phyloP scores from a whole-genome alignment of 1,284 basidiomycete genomes.

The Puccinia novopanici region DNA sequence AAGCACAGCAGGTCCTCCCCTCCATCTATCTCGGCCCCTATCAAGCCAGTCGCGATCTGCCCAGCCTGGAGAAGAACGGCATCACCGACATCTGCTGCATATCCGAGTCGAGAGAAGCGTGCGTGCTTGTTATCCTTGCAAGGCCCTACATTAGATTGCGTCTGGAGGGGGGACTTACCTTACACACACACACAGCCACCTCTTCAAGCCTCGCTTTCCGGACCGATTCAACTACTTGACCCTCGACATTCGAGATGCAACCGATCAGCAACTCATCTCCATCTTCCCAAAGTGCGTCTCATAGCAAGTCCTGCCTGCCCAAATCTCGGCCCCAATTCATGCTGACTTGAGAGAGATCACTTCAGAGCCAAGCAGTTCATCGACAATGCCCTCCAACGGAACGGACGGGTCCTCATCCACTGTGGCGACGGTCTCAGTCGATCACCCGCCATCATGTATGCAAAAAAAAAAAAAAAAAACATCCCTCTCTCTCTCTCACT shows the following conservation, averaged over 20 bases:
- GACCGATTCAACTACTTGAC: slow-evolving; percentile 76
- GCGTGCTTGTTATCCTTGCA: slow-evolving; percentile 55
- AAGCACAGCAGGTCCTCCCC: slow-evolving; percentile 87
- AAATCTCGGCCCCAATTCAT: no score
- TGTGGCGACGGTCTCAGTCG: slow-evolving; percentile 71
- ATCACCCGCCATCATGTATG: slow-evolving; percentile 57
- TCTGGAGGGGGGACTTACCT: neutral
- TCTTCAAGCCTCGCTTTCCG: slow-evolving; percentile 80
- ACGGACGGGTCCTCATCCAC: slow-evolving; percentile 81
- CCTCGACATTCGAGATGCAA: slow-evolving; percentile 83
- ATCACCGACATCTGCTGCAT: slow-evolving; percentile 73
- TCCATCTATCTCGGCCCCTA: slow-evolving; percentile 82
- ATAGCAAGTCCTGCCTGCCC: neutral
- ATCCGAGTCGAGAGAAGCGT: slow-evolving; percentile 62
- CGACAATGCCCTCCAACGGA: slow-evolving; percentile 68
- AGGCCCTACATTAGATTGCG: no score
- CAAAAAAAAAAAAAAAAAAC: no score
- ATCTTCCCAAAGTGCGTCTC: slow-evolving; percentile 54
- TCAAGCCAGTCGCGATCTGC: slow-evolving; percentile 77
- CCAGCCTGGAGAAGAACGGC: slow-evolving; percentile 67
- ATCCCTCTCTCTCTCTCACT: neutral
- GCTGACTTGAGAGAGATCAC: slow-evolving; percentile 13
- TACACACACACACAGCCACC: slow-evolving; percentile 55
- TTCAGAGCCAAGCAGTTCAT: slow-evolving; percentile 77
- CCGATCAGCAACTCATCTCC: slow-evolving; percentile 60